phyloP scores from a whole-genome alignment of 208 protist genomes.

The Herpetomonas samuelpessoai region DNA sequence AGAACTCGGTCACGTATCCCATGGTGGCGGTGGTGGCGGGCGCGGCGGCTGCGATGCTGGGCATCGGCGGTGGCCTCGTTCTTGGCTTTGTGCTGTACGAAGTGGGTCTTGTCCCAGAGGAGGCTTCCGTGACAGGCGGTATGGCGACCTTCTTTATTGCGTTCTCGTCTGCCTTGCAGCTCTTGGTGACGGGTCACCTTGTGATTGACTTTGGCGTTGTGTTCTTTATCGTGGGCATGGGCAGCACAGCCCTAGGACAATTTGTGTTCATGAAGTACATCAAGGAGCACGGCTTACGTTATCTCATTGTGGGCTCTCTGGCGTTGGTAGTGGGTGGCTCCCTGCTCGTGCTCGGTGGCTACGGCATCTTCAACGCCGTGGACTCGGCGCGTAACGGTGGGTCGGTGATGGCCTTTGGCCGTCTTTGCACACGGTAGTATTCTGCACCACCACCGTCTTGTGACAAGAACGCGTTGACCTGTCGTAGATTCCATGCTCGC shows the following conservation, averaged over 20 bases:
- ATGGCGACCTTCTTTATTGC: conserved; percentile 83
- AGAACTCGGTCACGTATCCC: conserved; percentile 54
- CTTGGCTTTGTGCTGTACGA: conserved; percentile 84
- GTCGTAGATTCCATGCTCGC: no score
- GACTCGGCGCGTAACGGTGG: conserved; percentile 23
- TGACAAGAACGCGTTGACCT: no score
- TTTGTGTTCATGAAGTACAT: conserved; percentile 79
- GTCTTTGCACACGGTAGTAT: conserved; percentile 29
- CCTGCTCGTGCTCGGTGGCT: conserved; percentile 54
- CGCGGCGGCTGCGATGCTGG: conserved; percentile 71
- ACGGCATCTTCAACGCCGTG: conserved; percentile 74
- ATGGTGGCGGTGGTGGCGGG: conserved; percentile 70
- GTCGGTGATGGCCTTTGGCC: conserved; percentile 50
- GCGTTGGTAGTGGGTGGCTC: conserved; percentile 67
- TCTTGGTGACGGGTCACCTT: conserved; percentile 54
- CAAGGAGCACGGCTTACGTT: conserved; percentile 46
- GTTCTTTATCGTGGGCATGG: conserved; percentile 61
- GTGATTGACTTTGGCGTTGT: conserved; percentile 56
- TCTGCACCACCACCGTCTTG: no score
- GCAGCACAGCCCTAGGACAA: conserved; percentile 58
- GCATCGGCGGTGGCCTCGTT: conserved; percentile 83
- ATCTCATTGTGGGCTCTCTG: conserved; percentile 63
- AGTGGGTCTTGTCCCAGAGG: conserved; percentile 62
- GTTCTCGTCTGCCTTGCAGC: conserved; percentile 50
- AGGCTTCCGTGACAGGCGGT: conserved; percentile 68